These are phyloP conservation scores for Fusarium sublunatum DNA, from an alignment of 2,329 filamentous ascomycete genomes.

Conservation along the genomic window DNA sequence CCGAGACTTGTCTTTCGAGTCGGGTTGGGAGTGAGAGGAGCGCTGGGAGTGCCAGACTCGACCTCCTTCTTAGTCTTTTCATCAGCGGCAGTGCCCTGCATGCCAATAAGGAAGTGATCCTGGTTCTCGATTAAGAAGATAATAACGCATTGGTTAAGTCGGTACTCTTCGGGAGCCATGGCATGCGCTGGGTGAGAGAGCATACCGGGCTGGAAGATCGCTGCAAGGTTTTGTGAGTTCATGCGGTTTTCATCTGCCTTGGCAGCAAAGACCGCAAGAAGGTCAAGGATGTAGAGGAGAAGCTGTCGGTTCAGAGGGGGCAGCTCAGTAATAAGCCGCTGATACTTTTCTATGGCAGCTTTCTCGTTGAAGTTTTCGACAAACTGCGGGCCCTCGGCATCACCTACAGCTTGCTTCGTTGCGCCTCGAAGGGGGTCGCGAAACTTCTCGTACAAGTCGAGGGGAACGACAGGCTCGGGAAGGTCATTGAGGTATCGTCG, in stretches of 20 bases:
- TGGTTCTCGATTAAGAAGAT: slow-evolving; percentile 99
- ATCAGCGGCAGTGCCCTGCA: slow-evolving; percentile 98
- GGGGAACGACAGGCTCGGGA: slow-evolving; percentile 94
- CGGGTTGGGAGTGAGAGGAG: slow-evolving; percentile 59
- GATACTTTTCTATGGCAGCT: slow-evolving; percentile 83
- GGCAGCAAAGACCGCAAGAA: slow-evolving; percentile 95
- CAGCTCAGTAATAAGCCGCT: slow-evolving; percentile 90
- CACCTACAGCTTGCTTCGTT: slow-evolving; percentile 78
- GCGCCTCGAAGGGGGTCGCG: slow-evolving; percentile 80
- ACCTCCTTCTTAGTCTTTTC: slow-evolving; percentile 75
- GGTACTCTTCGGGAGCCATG: slow-evolving; percentile 95
- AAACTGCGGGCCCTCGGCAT: slow-evolving; percentile 75
- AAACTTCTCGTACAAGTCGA: slow-evolving; percentile 93
- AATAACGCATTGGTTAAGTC: slow-evolving; percentile 93
- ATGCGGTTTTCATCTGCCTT: slow-evolving; percentile 98
- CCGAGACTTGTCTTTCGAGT: slow-evolving; percentile 62
- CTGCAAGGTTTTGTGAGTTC: slow-evolving; percentile 92
- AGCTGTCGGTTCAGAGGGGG: slow-evolving; percentile 94
- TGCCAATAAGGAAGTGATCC: slow-evolving; percentile 97
- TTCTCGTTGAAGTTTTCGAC: slow-evolving; percentile 72
- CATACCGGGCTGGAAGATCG: slow-evolving; percentile 97
- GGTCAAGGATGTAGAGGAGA: slow-evolving; percentile 92
- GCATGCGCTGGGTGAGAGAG: slow-evolving; percentile 93
- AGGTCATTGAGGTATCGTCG: slow-evolving; percentile 95
- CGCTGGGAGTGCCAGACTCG: slow-evolving; percentile 73